Conservation (phyloP, 2,329 filamentous ascomycete genomes). For the Aspergillus unguis region DNA sequence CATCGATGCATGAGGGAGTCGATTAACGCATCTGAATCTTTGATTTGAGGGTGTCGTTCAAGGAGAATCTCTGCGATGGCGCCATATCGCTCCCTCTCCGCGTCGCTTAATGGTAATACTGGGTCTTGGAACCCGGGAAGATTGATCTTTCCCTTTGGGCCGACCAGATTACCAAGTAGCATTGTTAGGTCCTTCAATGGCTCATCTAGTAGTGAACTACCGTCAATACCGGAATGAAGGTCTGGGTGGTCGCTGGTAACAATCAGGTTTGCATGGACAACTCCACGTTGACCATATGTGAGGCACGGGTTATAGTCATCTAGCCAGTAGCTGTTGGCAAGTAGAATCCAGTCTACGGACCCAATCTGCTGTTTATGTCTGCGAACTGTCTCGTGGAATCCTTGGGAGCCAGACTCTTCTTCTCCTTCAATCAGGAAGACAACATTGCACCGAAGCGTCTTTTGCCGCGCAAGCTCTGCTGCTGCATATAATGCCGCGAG, state of each 20-base stretch:
- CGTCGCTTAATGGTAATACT: constrained; percentile 69
- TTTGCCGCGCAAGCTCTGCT: constrained; percentile 80
- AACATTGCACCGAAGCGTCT: constrained; percentile 79
- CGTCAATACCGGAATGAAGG: constrained; percentile 94
- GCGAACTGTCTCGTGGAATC: constrained; percentile 79
- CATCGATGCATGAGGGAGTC: constrained; percentile 86
- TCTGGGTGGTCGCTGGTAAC: constrained; percentile 84
- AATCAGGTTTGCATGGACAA: constrained; percentile 87
- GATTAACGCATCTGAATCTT: constrained; percentile 67
- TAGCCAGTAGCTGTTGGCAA: constrained; percentile 98
- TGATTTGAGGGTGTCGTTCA: constrained; percentile 64
- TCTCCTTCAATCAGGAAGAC: constrained; percentile 95
- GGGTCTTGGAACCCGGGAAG: constrained; percentile 87
- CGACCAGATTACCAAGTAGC: constrained; percentile 77
- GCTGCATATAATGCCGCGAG: constrained; percentile 92
- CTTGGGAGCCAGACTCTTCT: constrained; percentile 89
- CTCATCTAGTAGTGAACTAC: constrained; percentile 84
- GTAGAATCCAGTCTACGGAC: constrained; percentile 84
- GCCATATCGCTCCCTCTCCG: constrained; percentile 76
- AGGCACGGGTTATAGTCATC: constrained; percentile 93
- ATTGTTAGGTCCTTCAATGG: constrained; percentile 86
- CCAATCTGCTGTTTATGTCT: constrained; percentile 82
- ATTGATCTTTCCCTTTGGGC: constrained; percentile 72
- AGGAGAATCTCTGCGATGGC: constrained; percentile 78
- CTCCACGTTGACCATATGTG: constrained; percentile 89